A percentile compares a stretch with the other conserved stretches of the same genome.
These are phyloP conservation scores for Xylaria nigripes DNA, from an alignment of 495 filamentous ascomycete genomes.

Conservation along the genomic window DNA sequence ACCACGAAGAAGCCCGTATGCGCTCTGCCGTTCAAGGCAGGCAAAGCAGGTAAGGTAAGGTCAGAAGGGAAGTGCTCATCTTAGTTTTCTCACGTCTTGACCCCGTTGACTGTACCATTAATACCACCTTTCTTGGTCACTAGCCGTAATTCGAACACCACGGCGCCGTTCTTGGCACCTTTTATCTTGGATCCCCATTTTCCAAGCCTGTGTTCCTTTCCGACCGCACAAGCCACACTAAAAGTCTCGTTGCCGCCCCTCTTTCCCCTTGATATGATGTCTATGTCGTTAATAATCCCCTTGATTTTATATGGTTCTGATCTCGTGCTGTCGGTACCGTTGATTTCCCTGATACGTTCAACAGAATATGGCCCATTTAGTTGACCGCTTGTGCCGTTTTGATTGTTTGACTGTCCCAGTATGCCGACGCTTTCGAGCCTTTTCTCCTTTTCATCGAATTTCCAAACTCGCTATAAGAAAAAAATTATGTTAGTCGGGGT, in stretches of 20 bases:
- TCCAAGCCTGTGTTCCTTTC: constrained; percentile 77
- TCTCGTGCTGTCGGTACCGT: constrained; percentile 4
- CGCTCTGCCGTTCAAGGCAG: no score
- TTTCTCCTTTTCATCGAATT: constrained; percentile 60
- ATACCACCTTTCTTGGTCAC: neutral
- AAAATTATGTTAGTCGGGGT: neutral
- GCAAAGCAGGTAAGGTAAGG: neutral
- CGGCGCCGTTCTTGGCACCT: constrained; percentile 64
- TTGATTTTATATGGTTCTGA: constrained; percentile 36
- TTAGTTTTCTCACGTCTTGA: neutral
- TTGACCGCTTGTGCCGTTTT: neutral
- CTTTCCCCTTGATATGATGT: constrained; percentile 70
- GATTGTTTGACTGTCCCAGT: constrained; percentile 38
- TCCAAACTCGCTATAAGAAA: constrained; percentile 8
- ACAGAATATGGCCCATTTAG: neutral
- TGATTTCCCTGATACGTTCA: constrained; percentile 4
- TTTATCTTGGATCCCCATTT: constrained; percentile 54
- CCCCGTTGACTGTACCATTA: neutral
- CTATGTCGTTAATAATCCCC: constrained; percentile 79
- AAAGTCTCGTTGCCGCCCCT: constrained; percentile 62
- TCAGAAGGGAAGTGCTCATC: neutral
- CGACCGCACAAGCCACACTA: constrained; percentile 72
- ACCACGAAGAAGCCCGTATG: no score
- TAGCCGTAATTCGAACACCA: constrained; percentile 67
- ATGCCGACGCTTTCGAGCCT: constrained; percentile 63